These are phyloP conservation scores for Aureobasidium sp. DNA, from an alignment of 2,329 filamentous ascomycete genomes.

Conservation along the genomic window DNA sequence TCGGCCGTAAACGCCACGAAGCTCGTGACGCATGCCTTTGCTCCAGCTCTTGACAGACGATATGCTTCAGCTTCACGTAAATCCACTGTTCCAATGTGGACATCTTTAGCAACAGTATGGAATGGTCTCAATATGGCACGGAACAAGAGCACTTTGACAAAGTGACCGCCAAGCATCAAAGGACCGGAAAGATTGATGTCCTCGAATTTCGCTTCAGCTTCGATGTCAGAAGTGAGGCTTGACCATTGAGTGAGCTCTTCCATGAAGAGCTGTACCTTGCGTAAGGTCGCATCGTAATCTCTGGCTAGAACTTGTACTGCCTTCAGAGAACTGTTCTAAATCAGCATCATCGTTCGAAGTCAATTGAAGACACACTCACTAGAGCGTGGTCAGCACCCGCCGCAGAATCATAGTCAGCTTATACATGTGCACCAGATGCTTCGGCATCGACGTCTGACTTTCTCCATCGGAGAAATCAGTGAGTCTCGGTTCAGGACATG, in stretches of 20 bases:
- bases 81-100: background rate
- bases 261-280: background rate
- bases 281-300: background rate
- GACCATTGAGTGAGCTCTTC: background rate
- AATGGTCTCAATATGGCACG: background rate
- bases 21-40: background rate
- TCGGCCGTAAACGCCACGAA: background rate
- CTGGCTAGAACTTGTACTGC: background rate
- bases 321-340: background rate
- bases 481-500: background rate
- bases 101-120: background rate
- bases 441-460: background rate
- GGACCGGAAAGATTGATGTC: background rate
- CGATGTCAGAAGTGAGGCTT: background rate
- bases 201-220: background rate
- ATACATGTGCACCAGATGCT: background rate
- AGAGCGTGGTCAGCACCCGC: background rate
- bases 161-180: slow-evolving; percentile 17
- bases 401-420: background rate
- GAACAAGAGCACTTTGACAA: slow-evolving; percentile 52
- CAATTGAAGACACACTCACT: background rate
- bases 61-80: background rate
- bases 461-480: background rate
- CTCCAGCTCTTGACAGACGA: background rate
- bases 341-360: background rate